Evolutionary conservation across 225 moss, liverwort and hornwort genomes (phyloP).

Genomic region (Ulota crispa): DNA sequence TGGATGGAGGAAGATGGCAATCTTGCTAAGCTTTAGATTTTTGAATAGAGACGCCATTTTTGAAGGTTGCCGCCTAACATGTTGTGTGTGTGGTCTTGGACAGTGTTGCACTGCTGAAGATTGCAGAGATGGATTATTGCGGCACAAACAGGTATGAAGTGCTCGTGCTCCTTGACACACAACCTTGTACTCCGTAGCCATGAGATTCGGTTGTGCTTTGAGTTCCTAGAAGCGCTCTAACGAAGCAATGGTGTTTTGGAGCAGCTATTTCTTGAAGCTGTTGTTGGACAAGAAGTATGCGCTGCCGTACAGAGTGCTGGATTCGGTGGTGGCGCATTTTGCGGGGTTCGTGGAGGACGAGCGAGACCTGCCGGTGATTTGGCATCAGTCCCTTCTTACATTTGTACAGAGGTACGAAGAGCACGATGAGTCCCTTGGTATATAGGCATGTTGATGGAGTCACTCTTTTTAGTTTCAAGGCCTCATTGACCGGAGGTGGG

Average conservation of each 20-base stretch:
- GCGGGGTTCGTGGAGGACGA: slow-evolving; percentile 71
- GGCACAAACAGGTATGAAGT: slow-evolving; percentile 80
- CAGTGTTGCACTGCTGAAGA: slow-evolving; percentile 94
- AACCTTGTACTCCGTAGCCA: neutral
- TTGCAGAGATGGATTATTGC: slow-evolving; percentile 85
- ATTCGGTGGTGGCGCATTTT: slow-evolving; percentile 87
- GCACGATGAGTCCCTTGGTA: neutral
- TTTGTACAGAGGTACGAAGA: slow-evolving; percentile 78
- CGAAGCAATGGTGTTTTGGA: neutral
- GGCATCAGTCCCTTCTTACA: slow-evolving; percentile 94
- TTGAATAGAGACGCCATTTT: neutral
- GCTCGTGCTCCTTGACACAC: neutral
- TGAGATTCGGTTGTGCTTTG: neutral
- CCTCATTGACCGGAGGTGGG: neutral
- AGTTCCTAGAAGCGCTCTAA: neutral
- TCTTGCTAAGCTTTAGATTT: neutral
- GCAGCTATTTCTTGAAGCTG: slow-evolving; percentile 94
- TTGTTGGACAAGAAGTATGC: slow-evolving; percentile 99
- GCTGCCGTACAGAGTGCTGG: slow-evolving; percentile 87
- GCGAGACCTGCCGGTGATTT: slow-evolving; percentile 95
- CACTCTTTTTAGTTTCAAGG: neutral
- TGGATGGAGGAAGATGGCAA: neutral
- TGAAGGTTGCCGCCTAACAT: slow-evolving; percentile 2
- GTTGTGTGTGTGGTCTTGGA: slow-evolving; percentile 11
- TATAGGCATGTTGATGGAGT: neutral